Evolutionary conservation across 345 rosid genomes (phyloP), one percentile per base, ranked within the genome.

Genomic region (Arabidopsis suecica): DNA sequence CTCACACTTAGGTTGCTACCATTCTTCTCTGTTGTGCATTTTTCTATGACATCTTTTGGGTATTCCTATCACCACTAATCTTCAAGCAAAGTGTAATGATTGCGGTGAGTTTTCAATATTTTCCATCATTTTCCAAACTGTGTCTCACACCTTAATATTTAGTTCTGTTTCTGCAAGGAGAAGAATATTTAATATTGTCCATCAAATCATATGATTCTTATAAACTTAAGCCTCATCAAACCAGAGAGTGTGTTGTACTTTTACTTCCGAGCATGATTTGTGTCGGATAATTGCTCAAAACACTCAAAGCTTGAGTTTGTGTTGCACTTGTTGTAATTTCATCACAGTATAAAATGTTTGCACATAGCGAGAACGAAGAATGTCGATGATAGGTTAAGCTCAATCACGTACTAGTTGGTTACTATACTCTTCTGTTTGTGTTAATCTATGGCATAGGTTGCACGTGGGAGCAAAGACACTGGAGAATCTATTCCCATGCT

Each of bases 1-100:
- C 69, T 76, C 61, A 59, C 63, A 58, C 69, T 53, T 84, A 96
- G 99, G 99, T 96, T 84, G 99, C 99, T 38, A 73, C 98, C 13
- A 91, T 91, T 36, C 96, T 96, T 73, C 93, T 96, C 40, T 89
- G 95, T 51, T 93, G 96, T 65, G 98, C 96, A 53, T 96, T 96
- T 86, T 70, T 88, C 61, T 96, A 96, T 80, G 99, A 96, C 88
- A 96, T 96, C 86, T 96, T 96, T 72, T 96, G 98, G 99, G 99
- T 96, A 71, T 96, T 96, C 77, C 3, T 96, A 48, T 96, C 99
- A 55, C 99, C 99, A 5, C 55, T 91, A 40, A 83, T 96, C 76
- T 96, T 96, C 85, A 87, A 93, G 36, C 86, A 91, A 74, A 93
- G 99, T 79, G 99, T 96, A 34, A 96, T 96, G 99, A 91, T 96